Evolutionary conservation across 2,329 filamentous ascomycete genomes (phyloP), one percentile per base, ranked within the genome.

Genomic region (Scytalidium lignicola): DNA sequence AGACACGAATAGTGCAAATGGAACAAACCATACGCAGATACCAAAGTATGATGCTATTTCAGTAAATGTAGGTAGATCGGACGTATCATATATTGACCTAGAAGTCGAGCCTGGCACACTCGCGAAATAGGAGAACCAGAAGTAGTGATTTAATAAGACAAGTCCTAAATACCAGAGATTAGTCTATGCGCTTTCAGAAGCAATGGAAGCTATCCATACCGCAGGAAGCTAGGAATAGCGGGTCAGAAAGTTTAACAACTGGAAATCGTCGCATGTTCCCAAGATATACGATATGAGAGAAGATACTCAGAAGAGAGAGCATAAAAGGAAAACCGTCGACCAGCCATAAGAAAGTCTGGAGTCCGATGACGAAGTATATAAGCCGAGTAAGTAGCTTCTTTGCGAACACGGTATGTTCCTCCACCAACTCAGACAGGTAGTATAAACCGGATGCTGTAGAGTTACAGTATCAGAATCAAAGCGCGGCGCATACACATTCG

Each of bases 11-110:
- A 99, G 76, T 15, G 91, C 84, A 65, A 99, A 99, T 0, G 93
- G 93, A 1, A 97, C 88, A 1, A 99, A 77, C 93, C 93, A 99
- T 0, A 99, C 91, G 61, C 91, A 96, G 2, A 99, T 74, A 0
- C 93, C 93, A 64, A 99, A 99, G 70, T 93, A 99, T 0, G 89
- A 92, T 0, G 93, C 90, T 41, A 97, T 93, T 71, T 97, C 90
- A 17, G 89, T 91, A 67, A 99, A 99, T 32, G 80, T 85, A 0
- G 93, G 93, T 41, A 90, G 65, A 46, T 82, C 70, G 48, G 74
- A 71, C 50, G 75, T 73, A 55, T 88, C 81, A 64, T 86, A 85
- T 64, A 80, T 76, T 47, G 81, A 78, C 78, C 74, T 49, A 76
- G 70, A 68, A 84, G 82, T 2, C 82, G 73, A 47, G 68, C 70